A percentile compares a stretch with the other conserved stretches of the same genome.
Conservation (phyloP, 768 basidiomycete species). For the Trametes maxima region DNA sequence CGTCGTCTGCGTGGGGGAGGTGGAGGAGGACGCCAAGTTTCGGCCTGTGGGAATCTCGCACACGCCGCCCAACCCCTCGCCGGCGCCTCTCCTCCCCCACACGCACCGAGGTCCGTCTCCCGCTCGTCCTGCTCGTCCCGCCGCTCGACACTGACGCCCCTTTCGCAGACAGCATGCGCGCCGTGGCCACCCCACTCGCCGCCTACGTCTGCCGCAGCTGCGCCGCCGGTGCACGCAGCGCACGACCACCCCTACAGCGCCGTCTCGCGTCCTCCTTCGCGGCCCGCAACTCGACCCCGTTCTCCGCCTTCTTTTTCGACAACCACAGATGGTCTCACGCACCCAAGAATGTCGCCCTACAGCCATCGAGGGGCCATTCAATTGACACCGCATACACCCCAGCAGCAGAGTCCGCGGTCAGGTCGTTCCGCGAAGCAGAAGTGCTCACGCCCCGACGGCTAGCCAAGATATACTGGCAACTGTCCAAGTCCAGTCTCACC, state of each 20-base stretch:
- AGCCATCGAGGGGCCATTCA: constrained; percentile 23
- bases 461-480: constrained; percentile 70
- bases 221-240: constrained; percentile 10
- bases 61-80: neutral
- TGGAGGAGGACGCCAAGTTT: constrained; percentile 15
- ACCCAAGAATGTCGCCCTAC: neutral
- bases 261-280: constrained; percentile 24
- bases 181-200: neutral
- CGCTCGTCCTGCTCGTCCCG: neutral
- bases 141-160: too few species aligned
- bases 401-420: constrained; percentile 17
- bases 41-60: constrained; percentile 6
- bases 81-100: neutral
- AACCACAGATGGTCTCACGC: constrained; percentile 54
- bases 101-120: neutral
- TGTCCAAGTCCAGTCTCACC: constrained; percentile 85
- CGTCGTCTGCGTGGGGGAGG: neutral
- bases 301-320: constrained; percentile 66
- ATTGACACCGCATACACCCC: constrained; percentile 18
- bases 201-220: constrained; percentile 18
- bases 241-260: constrained; percentile 1
- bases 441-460: constrained; percentile 53
- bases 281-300: constrained; percentile 27
- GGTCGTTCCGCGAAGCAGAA: constrained; percentile 28
- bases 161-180: constrained; percentile 2